Conservation (phyloP, 1,284 basidiomycete species). For the Coniophora puteana region DNA sequence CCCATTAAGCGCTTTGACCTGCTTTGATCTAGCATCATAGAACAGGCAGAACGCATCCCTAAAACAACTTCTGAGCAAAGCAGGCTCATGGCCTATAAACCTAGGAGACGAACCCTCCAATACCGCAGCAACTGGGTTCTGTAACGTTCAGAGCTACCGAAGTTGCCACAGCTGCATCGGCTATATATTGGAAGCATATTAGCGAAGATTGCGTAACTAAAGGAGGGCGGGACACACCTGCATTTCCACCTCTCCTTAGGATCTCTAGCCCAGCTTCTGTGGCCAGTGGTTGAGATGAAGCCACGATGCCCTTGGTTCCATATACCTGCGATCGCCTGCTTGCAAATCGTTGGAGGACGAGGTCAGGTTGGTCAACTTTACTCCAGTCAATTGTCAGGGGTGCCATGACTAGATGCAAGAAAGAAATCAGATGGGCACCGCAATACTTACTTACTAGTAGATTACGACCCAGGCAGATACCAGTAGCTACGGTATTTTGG, state of each 20-base stretch:
- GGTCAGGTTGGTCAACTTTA: conserved; percentile 60
- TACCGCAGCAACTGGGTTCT: conserved; percentile 79
- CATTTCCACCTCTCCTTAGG: conserved; percentile 87
- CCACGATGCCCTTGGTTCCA: conserved; percentile 84
- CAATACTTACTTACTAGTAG: no score
- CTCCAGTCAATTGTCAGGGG: conserved; percentile 60
- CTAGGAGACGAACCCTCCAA: conserved; percentile 57
- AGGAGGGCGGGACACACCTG: conserved; percentile 45
- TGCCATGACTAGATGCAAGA: conserved; percentile 27
- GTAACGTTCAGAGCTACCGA: conserved; percentile 89
- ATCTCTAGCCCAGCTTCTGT: conserved; percentile 88
- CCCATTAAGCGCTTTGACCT: conserved; percentile 82
- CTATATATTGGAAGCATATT: conserved; percentile 25
- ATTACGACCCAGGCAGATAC: no score
- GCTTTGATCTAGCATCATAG: conserved; percentile 79
- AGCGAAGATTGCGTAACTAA: neutral
- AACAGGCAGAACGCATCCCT: conserved; percentile 93
- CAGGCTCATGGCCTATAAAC: no score
- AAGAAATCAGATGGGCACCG: no score
- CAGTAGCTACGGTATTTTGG: no score
- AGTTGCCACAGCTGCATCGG: conserved; percentile 75
- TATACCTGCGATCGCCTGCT: conserved; percentile 77
- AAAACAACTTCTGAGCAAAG: neutral
- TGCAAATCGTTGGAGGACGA: conserved; percentile 56
- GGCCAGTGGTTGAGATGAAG: conserved; percentile 89